Evolutionary conservation across 1,139 yeast species (phyloP).

Genomic region (Suhomyces kunorum): DNA sequence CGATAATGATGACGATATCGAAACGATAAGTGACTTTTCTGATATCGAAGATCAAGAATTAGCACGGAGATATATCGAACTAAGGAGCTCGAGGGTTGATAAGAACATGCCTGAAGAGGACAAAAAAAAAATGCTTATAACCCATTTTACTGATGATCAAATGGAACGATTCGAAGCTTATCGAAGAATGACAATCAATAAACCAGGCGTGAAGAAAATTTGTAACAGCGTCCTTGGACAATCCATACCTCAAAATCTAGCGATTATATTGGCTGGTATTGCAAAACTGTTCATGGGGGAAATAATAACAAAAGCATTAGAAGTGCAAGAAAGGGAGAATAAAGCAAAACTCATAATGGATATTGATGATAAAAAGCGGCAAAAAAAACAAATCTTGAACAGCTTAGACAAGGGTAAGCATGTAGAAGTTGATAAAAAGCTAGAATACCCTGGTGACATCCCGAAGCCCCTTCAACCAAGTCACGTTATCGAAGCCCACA

Average conservation of each 20-base stretch:
- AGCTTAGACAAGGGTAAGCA: constrained; percentile 34
- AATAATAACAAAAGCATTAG: constrained; percentile 77
- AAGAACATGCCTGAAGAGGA: constrained; percentile 45
- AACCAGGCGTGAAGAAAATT: constrained; percentile 76
- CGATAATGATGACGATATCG: constrained; percentile 14
- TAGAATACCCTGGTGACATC: constrained; percentile 44
- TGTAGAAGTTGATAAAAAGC: constrained; percentile 30
- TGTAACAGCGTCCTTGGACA: constrained; percentile 82
- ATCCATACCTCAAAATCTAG: constrained; percentile 78
- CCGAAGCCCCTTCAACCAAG: constrained; percentile 74
- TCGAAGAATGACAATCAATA: constrained; percentile 78
- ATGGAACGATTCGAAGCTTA: constrained; percentile 87
- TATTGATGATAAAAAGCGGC: constrained; percentile 39
- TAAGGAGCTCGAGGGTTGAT: constrained; percentile 27
- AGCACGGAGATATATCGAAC: constrained; percentile 32
- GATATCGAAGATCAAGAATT: constrained; percentile 42
- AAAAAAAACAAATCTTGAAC: constrained; percentile 31
- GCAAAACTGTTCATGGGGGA: constrained; percentile 89
- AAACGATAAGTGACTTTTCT: constrained; percentile 30
- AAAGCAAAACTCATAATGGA: constrained; percentile 44
- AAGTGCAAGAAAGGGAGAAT: constrained; percentile 58
- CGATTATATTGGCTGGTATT: constrained; percentile 81
- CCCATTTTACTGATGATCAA: constrained; percentile 77
- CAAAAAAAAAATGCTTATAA: constrained; percentile 63
- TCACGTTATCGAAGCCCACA: constrained; percentile 87